Base-by-base conservation (phyloP, 2,329 filamentous ascomycete species). In the Shiraia sp. region DNA sequence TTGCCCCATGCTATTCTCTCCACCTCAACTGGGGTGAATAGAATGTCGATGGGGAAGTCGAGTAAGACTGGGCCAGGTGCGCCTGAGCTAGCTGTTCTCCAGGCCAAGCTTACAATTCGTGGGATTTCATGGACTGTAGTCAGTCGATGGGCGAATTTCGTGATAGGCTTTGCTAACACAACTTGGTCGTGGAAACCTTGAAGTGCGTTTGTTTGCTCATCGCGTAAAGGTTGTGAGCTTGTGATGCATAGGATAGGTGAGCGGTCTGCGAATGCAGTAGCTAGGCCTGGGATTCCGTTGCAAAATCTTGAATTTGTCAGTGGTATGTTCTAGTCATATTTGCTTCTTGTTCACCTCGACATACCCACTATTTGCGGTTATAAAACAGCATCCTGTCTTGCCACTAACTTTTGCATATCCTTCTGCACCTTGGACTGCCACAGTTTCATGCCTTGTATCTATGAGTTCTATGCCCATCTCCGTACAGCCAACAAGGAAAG, bases 331-430 rank as follows among this genome's bases (percentile, higher is more conserved):
- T 10, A 39, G 26, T 25, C 10, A 14, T 6, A 7, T 6, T 6
- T 33, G 14, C 4, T n/a, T n/a, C 24, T 10, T 27, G 10, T 13
- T 16, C 17, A 10, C 23, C 10, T 16, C 9, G 2, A 49, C 68
- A 40, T 45, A 74, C 73, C 73, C 73, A 46, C 73, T 76, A 36
- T 76, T 76, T 0, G 74, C 73, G 9, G 74, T 76, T 2, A 76
- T 68, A 40, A 77, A 76, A 42, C 69, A 72, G n/a, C 70, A 68
- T 8, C 72, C 74, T 8, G 72, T 66, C 40, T 72, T 72, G 1
- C 67, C 66, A n/a, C 62, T 69, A 31, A 75, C 57, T 47, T 73
- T 75, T 2, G 71, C 61, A 52, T 76, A 76, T 6, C 69, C 70
- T 51, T 76, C 73, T 0, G 74, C 74, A 6, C 74, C 75, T 51